phyloP scores from a whole-genome alignment of 768 basidiomycete genomes.

The Kondoa malvinella region DNA sequence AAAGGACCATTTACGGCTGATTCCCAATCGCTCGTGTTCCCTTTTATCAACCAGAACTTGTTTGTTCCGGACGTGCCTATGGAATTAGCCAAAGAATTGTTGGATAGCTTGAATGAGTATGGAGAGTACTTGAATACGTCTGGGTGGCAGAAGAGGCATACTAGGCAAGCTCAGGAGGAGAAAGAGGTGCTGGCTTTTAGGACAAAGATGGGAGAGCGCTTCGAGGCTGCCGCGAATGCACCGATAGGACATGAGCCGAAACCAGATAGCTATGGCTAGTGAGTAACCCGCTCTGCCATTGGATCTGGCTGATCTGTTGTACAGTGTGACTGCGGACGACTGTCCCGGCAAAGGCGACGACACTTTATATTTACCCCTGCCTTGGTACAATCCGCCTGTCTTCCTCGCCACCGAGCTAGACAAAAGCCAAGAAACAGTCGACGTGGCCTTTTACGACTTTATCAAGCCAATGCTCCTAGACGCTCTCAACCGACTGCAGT shows the following conservation, averaged over 20 bases:
- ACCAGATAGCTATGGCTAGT: background rate
- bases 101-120: conserved; percentile 29
- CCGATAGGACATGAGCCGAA: background rate
- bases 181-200: background rate
- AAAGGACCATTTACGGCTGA: conserved; percentile 27
- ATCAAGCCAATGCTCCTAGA: conserved; percentile 37
- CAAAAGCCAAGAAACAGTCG: conserved; percentile 40
- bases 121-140: conserved; percentile 26
- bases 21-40: conserved; percentile 44
- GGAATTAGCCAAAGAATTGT: conserved; percentile 40
- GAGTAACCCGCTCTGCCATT: conserved; percentile 1
- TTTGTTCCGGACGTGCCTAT: conserved; percentile 45
- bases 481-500: conserved; percentile 46
- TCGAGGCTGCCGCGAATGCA: background rate
- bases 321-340: conserved; percentile 12
- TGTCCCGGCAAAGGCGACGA: conserved; percentile 67
- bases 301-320: conserved; percentile 33
- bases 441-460: conserved; percentile 62
- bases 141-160: background rate
- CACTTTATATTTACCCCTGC: conserved; percentile 45
- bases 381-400: conserved; percentile 41
- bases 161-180: background rate
- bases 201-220: background rate
- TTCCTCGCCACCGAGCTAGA: conserved; percentile 45
- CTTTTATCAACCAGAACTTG: conserved; percentile 49